These are phyloP conservation scores for Auriscalpium orientale DNA, from an alignment of 768 basidiomycete species.

Conservation along the genomic window DNA sequence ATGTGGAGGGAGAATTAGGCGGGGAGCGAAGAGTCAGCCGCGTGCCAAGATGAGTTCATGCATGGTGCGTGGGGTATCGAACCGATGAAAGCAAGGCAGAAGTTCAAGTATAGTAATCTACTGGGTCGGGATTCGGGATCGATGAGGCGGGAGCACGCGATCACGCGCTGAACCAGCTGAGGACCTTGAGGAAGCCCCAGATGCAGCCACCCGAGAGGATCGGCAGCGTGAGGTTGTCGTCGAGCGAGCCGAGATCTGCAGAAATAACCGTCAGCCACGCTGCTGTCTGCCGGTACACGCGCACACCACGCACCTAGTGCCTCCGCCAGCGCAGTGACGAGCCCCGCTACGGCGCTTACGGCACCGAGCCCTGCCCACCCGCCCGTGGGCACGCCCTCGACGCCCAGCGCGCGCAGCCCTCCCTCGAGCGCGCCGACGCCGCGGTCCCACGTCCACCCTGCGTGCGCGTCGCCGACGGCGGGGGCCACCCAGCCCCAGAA, in stretches of 20 bases:
- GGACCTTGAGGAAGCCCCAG: slow-evolving; percentile 44
- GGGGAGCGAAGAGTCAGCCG: too few species aligned
- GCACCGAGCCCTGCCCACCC: slow-evolving; percentile 46
- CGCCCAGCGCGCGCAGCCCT: slow-evolving; percentile 16
- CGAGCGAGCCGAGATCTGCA: slow-evolving; percentile 73
- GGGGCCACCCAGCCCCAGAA: slow-evolving; percentile 70
- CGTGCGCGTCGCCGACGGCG: slow-evolving; percentile 27
- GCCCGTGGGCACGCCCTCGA: slow-evolving; percentile 19
- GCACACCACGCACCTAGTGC: slow-evolving; percentile 60
- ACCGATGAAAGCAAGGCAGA: too few species aligned
- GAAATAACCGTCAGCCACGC: background rate
- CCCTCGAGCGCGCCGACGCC: slow-evolving; percentile 32
- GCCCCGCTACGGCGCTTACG: slow-evolving; percentile 57
- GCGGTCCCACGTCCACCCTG: slow-evolving; percentile 51
- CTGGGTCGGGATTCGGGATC: too few species aligned
- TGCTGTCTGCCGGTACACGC: background rate
- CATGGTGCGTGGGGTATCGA: too few species aligned
- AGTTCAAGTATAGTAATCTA: too few species aligned
- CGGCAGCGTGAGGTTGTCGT: slow-evolving; percentile 88
- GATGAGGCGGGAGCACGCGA: too few species aligned
- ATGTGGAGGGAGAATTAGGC: too few species aligned
- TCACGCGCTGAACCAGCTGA: slow-evolving; percentile 27
- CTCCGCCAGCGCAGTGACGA: slow-evolving; percentile 82
- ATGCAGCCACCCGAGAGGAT: slow-evolving; percentile 75
- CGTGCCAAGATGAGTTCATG: too few species aligned